Evolutionary conservation across 352 stramenopile species (phyloP).

Genomic region (Phytophthora kernoviae): DNA sequence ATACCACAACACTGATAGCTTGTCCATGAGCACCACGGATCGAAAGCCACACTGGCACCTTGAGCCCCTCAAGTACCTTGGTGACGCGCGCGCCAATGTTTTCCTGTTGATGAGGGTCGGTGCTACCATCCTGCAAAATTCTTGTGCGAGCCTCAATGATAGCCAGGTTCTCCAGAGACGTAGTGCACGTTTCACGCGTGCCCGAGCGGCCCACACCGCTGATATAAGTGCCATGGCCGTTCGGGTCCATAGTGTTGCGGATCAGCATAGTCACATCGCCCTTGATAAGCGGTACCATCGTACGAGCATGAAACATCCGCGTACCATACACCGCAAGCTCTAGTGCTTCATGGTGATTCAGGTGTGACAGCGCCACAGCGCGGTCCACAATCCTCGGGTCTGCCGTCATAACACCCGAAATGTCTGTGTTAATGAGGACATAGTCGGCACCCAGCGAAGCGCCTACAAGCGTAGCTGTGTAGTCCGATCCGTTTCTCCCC

Average conservation of each 20-base stretch:
- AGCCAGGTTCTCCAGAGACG: conserved; percentile 79
- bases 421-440: conserved; percentile 88
- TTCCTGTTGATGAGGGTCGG: conserved; percentile 48
- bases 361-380: conserved; percentile 66
- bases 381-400: conserved; percentile 81
- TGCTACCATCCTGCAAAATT: conserved; percentile 74
- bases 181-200: conserved; percentile 77
- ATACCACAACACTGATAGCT: conserved; percentile 79
- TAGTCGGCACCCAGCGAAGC: conserved; percentile 72
- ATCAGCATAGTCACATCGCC: conserved; percentile 84
- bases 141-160: conserved; percentile 83
- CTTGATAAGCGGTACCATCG: conserved; percentile 87
- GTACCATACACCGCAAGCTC: conserved; percentile 85
- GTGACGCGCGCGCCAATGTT: conserved; percentile 81
- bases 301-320: conserved; percentile 85
- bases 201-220: conserved; percentile 60
- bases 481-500: conserved; percentile 84
- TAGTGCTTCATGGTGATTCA: conserved; percentile 83
- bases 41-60: conserved; percentile 79
- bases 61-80: conserved; percentile 64
- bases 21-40: conserved; percentile 85
- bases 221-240: conserved; percentile 84
- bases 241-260: conserved; percentile 82
- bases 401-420: conserved; percentile 83
- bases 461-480: conserved; percentile 83